Evolutionary conservation across 1,139 yeast genomes (phyloP), one percentile per base, ranked within the genome.

Genomic region (Hyphopichia pseudoburtonii): DNA sequence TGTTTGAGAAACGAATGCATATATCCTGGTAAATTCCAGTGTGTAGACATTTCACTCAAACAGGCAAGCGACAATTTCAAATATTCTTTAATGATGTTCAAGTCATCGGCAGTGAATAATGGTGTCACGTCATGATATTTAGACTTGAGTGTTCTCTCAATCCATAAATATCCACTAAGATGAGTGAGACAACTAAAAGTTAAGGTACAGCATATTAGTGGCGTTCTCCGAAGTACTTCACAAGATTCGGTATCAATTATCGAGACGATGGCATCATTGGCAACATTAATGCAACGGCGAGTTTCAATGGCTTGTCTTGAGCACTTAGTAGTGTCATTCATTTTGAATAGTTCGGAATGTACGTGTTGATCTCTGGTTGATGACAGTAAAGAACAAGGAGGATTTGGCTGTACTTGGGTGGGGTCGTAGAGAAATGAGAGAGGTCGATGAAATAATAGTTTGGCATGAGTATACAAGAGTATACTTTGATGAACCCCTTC

Each of bases 401-500:
- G 33, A 12, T 17, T 17, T 14, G 30, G 30, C 2, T 19, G 19
- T 15, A 15, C n/a, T 10, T 19, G 11, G 9, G 14, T 10, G 3
- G 33, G 26, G 9, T 32, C 29, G 16, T 23, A 73, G 5, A 73
- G 56, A 44, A 64, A 71, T 3, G 78, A 72, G 36, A 72, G 63
- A 3, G 78, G 79, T 39, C 78, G 54, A 48, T 73, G 77, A 2
- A 73, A 70, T 45, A 73, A 73, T n/a, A 73, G 70, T 42, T 68
- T 69, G 2, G 78, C 77, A 49, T 73, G 73, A 42, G 69, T 70
- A 35, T 66, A 57, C 49, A 73, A 50, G 40, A 72, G 57, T 3
- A 68, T 58, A 1, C 77, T 62, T 45, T 73, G 78, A 38, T 72
- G 76, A 3, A 72, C 69, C 17, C 78, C 79, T 40, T 73, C 78